A percentile compares a stretch with the other conserved stretches of the same genome.
Conservation (phyloP, 2,329 filamentous ascomycete genomes). For the Fusarium equiseti region DNA sequence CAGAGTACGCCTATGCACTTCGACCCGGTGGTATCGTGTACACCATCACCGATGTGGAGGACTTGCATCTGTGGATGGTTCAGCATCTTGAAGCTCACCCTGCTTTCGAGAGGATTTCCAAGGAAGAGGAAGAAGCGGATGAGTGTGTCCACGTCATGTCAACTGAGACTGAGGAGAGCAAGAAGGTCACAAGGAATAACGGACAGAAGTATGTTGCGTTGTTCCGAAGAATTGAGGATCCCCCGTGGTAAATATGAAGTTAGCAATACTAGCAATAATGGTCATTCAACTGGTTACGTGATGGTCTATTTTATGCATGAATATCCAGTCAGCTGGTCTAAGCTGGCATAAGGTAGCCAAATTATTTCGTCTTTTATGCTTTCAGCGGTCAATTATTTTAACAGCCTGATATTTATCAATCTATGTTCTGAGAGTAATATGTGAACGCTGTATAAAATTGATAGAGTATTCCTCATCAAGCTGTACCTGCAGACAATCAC, state of each 20-base stretch:
- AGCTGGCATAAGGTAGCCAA: neutral
- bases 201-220: constrained; percentile 92
- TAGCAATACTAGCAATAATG: neutral
- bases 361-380: neutral
- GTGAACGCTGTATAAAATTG: neutral
- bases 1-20: constrained; percentile 92
- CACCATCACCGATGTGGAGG: constrained; percentile 97
- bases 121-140: constrained; percentile 75
- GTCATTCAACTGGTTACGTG: neutral
- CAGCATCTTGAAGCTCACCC: constrained; percentile 83
- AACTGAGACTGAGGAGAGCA: constrained; percentile 93
- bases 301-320: neutral
- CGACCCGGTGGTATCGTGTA: constrained; percentile 88
- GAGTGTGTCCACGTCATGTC: constrained; percentile 80
- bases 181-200: constrained; percentile 92
- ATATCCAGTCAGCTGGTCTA: neutral
- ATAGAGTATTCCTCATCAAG: neutral
- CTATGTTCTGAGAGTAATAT: neutral
- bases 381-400: neutral
- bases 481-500: constrained; percentile 26
- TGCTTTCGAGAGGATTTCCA: constrained; percentile 80
- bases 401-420: neutral
- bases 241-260: constrained; percentile 72
- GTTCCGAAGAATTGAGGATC: constrained; percentile 84
- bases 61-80: constrained; percentile 94